Conservation (phyloP, 2,329 filamentous ascomycete genomes). For the Colletotrichum sp. region DNA sequence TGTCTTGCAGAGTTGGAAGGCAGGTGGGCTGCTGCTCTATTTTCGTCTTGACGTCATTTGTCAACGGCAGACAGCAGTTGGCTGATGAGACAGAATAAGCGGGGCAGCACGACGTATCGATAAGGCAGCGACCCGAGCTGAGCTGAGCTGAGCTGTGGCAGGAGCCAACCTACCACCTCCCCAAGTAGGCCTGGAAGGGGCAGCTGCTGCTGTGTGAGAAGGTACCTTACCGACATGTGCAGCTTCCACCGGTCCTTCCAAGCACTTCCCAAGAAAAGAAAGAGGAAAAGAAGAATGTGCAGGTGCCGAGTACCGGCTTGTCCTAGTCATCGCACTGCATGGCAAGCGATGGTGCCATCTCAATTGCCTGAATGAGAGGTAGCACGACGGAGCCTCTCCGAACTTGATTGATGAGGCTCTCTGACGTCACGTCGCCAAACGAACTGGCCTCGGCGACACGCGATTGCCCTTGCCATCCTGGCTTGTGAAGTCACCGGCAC, state of each 20-base stretch:
- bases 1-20: too few relatives aligned
- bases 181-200: not conserved
- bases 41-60: slow-evolving; percentile 10
- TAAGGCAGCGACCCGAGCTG: not conserved
- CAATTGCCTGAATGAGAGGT: not conserved
- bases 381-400: not conserved
- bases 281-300: not conserved
- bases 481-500: not conserved
- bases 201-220: not conserved
- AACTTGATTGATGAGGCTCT: not conserved
- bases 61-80: not conserved
- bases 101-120: not conserved
- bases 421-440: not conserved
- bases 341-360: not conserved
- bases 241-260: not conserved
- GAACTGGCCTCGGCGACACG: not conserved
- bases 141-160: not conserved
- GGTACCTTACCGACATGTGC: not conserved
- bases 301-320: slow-evolving; percentile 15
- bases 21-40: slow-evolving; percentile 2
- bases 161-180: not conserved
- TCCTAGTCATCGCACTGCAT: not conserved
- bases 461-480: not conserved
- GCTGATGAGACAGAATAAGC: not conserved
- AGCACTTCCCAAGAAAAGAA: not conserved